Evolutionary conservation across 352 stramenopile species (phyloP).

Genomic region (Globisporangium orthogonon): DNA sequence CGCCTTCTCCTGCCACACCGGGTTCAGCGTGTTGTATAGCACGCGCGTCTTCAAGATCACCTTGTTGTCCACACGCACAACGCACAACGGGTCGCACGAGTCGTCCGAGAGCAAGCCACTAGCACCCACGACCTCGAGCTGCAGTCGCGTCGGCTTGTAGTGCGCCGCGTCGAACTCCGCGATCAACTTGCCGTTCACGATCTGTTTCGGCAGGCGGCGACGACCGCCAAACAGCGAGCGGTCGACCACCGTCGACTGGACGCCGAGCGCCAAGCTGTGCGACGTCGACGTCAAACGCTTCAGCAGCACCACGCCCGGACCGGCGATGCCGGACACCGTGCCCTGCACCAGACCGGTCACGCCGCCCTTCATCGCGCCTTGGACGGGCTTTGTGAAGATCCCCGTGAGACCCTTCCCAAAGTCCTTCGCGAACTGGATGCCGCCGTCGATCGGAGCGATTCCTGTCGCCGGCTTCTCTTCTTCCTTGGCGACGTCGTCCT

Average conservation of each 20-base stretch:
- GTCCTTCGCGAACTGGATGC: slow-evolving; percentile 83
- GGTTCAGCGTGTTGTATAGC: slow-evolving; percentile 85
- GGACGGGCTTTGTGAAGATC: slow-evolving; percentile 84
- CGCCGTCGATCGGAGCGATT: slow-evolving; percentile 28
- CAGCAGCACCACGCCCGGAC: slow-evolving; percentile 73
- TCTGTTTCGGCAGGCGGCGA: slow-evolving; percentile 58
- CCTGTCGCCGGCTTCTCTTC: slow-evolving; percentile 19
- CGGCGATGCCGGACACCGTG: slow-evolving; percentile 72
- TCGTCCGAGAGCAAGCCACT: slow-evolving; percentile 67
- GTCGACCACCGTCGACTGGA: slow-evolving; percentile 78
- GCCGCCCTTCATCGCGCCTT: slow-evolving; percentile 73
- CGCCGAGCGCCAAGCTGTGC: slow-evolving; percentile 68
- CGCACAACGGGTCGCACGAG: slow-evolving; percentile 72
- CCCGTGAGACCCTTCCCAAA: slow-evolving; percentile 78
- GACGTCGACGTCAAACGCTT: slow-evolving; percentile 83
- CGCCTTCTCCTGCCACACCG: slow-evolving; percentile 72
- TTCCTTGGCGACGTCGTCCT: slow-evolving; percentile 23
- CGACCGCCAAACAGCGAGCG: slow-evolving; percentile 70
- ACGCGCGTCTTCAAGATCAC: slow-evolving; percentile 65
- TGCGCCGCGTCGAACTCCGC: slow-evolving; percentile 55
- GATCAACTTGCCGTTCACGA: slow-evolving; percentile 61
- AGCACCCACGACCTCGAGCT: slow-evolving; percentile 64
- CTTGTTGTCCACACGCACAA: slow-evolving; percentile 64
- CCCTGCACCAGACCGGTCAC: slow-evolving; percentile 73
- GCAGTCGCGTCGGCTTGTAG: slow-evolving; percentile 51